A percentile compares a stretch with the other conserved stretches of the same genome.
These are phyloP conservation scores for Populus alba DNA, from an alignment of 345 rosid genomes.

Conservation along the genomic window DNA sequence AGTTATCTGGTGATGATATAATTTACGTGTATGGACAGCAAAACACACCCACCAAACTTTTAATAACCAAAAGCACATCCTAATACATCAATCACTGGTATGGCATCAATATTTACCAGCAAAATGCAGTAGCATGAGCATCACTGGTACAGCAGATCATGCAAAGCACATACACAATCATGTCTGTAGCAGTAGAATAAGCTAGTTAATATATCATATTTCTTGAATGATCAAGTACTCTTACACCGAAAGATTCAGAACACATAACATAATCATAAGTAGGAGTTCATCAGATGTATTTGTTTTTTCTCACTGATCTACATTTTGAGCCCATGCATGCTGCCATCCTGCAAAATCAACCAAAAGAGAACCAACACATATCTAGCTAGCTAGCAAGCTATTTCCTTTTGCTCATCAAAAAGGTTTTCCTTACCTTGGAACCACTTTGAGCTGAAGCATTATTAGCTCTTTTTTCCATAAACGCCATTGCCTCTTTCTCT, in stretches of 20 bases:
- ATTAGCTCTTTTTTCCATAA: constrained; percentile 3
- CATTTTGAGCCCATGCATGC: background rate
- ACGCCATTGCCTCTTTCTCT: constrained; percentile 15
- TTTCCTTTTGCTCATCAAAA: constrained; percentile 31
- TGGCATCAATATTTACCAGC: too few species aligned
- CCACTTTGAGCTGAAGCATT: constrained; percentile 23
- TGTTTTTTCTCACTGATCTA: constrained; percentile 8
- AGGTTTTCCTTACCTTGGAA: constrained; percentile 39
- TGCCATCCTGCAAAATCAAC: background rate
- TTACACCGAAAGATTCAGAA: background rate
- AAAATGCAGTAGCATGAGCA: too few species aligned
- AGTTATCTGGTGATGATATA: too few species aligned
- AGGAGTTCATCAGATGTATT: background rate
- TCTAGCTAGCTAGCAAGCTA: background rate
- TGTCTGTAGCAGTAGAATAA: background rate
- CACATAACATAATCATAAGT: constrained; percentile 4
- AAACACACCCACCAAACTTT: too few species aligned
- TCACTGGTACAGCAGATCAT: too few species aligned
- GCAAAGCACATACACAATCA: too few species aligned
- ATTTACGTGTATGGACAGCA: background rate
- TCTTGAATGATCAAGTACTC: background rate
- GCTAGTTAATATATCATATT: background rate
- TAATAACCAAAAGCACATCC: too few species aligned
- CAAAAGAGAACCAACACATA: background rate
- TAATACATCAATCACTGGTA: too few species aligned